Conservation (phyloP, 164 flowering plant species). For the Stephania cephalantha region DNA sequence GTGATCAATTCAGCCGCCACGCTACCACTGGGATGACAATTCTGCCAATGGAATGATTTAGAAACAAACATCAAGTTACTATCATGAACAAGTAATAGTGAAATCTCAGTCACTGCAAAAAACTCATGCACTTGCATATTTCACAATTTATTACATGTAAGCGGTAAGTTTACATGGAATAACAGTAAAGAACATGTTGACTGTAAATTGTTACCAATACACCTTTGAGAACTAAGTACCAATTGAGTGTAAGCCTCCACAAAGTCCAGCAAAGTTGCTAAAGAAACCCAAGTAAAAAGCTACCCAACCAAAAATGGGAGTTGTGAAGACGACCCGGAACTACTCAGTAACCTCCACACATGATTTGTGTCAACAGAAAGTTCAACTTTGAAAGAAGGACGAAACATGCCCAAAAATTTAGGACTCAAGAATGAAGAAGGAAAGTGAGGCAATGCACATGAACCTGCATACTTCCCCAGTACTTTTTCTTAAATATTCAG, state of each 20-base stretch:
- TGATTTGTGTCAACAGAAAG: no score
- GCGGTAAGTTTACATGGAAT: not conserved
- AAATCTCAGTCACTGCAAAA: not conserved
- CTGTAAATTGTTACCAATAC: not conserved
- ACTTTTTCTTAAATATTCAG: no score
- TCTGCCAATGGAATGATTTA: conserved; percentile 25
- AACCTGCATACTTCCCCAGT: no score
- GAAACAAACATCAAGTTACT: not conserved
- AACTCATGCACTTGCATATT: not conserved
- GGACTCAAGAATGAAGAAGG: not conserved
- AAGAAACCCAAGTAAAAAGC: not conserved
- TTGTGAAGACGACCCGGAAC: not conserved
- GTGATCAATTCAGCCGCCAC: conserved; percentile 33
- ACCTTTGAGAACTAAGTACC: not conserved
- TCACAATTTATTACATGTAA: not conserved
- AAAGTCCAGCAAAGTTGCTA: not conserved
- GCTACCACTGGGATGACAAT: conserved; percentile 38
- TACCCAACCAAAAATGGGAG: not conserved
- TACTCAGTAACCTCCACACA: not conserved
- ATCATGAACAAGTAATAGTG: not conserved
- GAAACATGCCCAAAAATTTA: not conserved
- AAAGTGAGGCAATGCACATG: no score
- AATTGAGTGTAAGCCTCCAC: no score
- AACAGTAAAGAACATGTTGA: not conserved
- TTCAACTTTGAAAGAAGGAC: no score